Base-by-base conservation (phyloP, 495 filamentous ascomycete genomes). In the Penicillium goetzii region DNA sequence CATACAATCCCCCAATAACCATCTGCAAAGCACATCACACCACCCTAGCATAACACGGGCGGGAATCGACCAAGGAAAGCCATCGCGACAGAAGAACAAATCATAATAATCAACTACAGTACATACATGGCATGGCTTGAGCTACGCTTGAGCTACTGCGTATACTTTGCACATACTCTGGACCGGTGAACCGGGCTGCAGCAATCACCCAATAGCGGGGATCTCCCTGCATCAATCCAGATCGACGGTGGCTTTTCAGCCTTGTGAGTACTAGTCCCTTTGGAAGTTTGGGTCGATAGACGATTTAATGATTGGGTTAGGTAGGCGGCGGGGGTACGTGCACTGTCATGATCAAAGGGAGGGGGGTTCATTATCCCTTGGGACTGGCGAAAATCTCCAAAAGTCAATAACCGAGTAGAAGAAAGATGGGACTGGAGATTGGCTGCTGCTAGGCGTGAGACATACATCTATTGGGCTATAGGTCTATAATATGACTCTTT, bases 161-260 rank as follows among this genome's bases (percentile, higher is more conserved):
- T 32, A 30, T 53, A 53, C 50, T 53, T 30, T 26, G 4, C 4
- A 12, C 25, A 3, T 40, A 33, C 45, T n/a, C 38, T 41, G 43
- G 21, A 23, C 19, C 41, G 3, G 41, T 21, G n/a, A 45, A 17
- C 25, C n/a, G 25, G 14, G n/a, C 60, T 61, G 61, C 57, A 49
- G 54, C 25, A 12, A 55, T 25, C 32, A 52, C 38, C 58, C 56
- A 70, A 62, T 62, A 63, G 59, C 56, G 32, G 60, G 67, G 60
- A 30, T 34, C 63, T 65, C 65, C 65, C 61, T 68, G 68, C 64
- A 61, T 61, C n/a, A 33, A 50, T 45, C 33, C 53, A 38, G 66
- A 68, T 68, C 66, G 66, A 68, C 63, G 14, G 63, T 63, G 59
- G 52, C 56, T 51, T 65, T 40, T 56, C 65, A 67, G 59, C 61